A percentile compares a stretch with the other conserved stretches of the same genome.
phyloP scores from a whole-genome alignment of 2,329 filamentous ascomycete genomes.

The Coniochaeta pulveracea region DNA sequence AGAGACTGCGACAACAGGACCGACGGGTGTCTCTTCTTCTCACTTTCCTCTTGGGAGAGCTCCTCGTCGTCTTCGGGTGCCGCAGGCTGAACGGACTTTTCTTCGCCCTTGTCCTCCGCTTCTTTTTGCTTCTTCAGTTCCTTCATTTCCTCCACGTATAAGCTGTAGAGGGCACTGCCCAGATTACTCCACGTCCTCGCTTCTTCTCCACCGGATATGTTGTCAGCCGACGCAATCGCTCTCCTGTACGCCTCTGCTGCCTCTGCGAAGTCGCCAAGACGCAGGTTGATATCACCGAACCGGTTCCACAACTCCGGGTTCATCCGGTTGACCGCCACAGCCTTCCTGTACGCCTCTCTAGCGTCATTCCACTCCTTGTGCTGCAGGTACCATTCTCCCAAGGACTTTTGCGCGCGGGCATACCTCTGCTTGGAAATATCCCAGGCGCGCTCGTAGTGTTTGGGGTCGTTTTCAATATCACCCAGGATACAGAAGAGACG shows the following conservation, averaged over 20 bases:
- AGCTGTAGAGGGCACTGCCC: slow-evolving; percentile 67
- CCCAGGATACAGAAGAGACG: slow-evolving; percentile 88
- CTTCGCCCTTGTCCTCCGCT: slow-evolving; percentile 8
- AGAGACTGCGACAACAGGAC: slow-evolving; percentile 64
- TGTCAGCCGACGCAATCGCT: slow-evolving; percentile 54
- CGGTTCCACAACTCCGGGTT: slow-evolving; percentile 83
- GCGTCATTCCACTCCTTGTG: slow-evolving; percentile 57
- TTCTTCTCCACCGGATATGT: slow-evolving; percentile 67
- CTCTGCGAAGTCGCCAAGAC: slow-evolving; percentile 63
- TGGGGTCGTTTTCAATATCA: slow-evolving; percentile 66
- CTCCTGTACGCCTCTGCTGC: slow-evolving; percentile 77
- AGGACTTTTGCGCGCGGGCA: slow-evolving; percentile 74
- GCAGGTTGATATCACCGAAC: slow-evolving; percentile 76
- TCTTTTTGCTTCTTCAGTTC: slow-evolving; percentile 19
- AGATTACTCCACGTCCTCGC: slow-evolving; percentile 94
- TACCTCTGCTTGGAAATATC: slow-evolving; percentile 70
- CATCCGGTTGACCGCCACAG: slow-evolving; percentile 67
- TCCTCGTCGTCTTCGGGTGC: slow-evolving; percentile 15
- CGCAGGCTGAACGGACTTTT: slow-evolving; percentile 18
- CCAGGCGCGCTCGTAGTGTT: slow-evolving; percentile 81
- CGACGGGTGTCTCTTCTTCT: slow-evolving; percentile 33
- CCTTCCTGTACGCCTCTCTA: slow-evolving; percentile 65
- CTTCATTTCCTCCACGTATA: slow-evolving; percentile 44
- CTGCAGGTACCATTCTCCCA: slow-evolving; percentile 68
- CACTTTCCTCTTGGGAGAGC: slow-evolving; percentile 12